These are phyloP conservation scores for Neurospora tetrasperma DNA, from an alignment of 495 filamentous ascomycete genomes.

Conservation along the genomic window DNA sequence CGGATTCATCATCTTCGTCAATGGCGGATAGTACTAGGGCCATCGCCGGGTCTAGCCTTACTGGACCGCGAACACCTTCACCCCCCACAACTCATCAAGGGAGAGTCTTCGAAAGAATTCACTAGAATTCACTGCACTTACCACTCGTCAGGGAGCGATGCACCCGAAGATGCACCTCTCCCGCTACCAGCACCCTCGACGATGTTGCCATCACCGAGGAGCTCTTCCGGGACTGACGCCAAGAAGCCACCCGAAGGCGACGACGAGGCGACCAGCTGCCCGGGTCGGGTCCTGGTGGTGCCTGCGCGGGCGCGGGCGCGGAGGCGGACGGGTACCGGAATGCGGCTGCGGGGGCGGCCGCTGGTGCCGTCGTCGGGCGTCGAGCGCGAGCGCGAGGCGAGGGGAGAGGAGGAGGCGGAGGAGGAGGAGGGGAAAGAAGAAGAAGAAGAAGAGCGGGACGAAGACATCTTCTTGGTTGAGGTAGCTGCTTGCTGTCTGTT, in stretches of 20 bases:
- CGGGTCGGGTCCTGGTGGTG: background rate
- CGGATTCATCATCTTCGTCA: background rate
- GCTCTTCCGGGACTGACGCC: background rate
- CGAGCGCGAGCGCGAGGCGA: background rate
- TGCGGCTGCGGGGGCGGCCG: background rate
- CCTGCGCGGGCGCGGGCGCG: background rate
- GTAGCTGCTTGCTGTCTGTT: background rate
- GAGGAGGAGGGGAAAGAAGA: background rate
- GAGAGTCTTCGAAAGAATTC: background rate
- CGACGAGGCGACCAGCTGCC: background rate
- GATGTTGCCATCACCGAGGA: background rate
- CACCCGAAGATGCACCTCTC: background rate
- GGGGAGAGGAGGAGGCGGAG: background rate
- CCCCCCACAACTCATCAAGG: background rate
- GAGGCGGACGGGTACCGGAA: background rate
- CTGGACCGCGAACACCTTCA: background rate
- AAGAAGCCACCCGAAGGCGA: background rate
- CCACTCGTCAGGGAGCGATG: background rate
- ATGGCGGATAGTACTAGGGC: background rate
- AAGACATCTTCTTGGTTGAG: background rate
- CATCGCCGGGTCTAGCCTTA: background rate
- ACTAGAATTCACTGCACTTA: background rate
- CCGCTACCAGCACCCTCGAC: background rate
- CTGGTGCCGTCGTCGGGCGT: background rate
- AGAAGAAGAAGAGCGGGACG: background rate